Evolutionary conservation across 371 early-diverging fungal species (phyloP).

Genomic region (Batrachochytrium dendrobatidis): DNA sequence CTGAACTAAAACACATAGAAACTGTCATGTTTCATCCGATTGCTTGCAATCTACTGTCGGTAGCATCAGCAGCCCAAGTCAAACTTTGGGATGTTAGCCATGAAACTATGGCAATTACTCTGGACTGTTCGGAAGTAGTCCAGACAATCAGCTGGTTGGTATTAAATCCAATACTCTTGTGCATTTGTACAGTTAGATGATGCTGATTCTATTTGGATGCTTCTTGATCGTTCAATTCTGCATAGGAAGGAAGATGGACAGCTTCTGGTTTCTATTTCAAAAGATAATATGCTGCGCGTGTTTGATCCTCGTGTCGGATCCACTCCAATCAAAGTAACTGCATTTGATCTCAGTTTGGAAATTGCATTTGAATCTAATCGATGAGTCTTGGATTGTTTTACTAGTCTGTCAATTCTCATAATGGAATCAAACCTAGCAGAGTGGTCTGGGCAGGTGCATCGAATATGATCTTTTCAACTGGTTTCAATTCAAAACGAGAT

Average conservation of each 20-base stretch:
- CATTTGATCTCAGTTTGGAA: too few relatives aligned
- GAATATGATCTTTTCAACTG: constrained; percentile 55
- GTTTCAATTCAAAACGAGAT: constrained; percentile 58
- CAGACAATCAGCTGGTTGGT: constrained; percentile 49
- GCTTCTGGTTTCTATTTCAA: constrained; percentile 45
- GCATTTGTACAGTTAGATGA: too few relatives aligned
- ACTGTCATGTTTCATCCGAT: constrained; percentile 51
- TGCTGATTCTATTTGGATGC: too few relatives aligned
- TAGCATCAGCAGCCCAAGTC: constrained; percentile 43
- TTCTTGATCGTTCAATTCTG: too few relatives aligned
- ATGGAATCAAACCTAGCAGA: constrained; percentile 58
- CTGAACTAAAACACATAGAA: constrained; percentile 41
- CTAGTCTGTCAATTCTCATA: constrained; percentile 10
- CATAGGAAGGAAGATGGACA: constrained; percentile 52
- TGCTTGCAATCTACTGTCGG: constrained; percentile 38
- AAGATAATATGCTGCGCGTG: constrained; percentile 46
- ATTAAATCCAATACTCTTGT: too few relatives aligned
- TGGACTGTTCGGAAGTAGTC: constrained; percentile 27
- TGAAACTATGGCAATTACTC: not conserved
- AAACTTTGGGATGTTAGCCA: constrained; percentile 59
- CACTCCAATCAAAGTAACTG: not conserved
- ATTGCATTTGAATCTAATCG: too few relatives aligned
- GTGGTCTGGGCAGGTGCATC: constrained; percentile 59
- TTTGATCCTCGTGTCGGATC: constrained; percentile 53
- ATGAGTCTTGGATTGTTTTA: too few relatives aligned